Evolutionary conservation across 1,139 yeast genomes (phyloP).

Genomic region (Diutina ranongensis): DNA sequence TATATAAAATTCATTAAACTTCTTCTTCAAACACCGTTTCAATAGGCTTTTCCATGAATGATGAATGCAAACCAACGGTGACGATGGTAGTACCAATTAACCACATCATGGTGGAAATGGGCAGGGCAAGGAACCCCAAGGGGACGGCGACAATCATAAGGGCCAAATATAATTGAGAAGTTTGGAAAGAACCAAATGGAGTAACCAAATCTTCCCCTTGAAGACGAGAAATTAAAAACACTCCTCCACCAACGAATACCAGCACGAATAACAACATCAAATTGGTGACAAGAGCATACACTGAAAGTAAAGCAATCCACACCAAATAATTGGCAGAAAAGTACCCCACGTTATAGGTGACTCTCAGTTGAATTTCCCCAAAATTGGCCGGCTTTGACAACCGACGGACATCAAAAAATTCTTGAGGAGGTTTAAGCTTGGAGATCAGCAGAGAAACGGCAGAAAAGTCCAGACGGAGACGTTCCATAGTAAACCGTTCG

Average conservation of each 20-base stretch:
- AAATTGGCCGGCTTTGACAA: conserved; percentile 83
- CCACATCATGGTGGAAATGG: conserved; percentile 92
- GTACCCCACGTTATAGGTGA: conserved; percentile 74
- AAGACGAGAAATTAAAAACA: conserved; percentile 66
- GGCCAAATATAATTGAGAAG: conserved; percentile 84
- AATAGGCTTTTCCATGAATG: conserved; percentile 93
- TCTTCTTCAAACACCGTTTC: conserved; percentile 95
- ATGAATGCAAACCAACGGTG: conserved; percentile 79
- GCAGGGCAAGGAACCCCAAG: conserved; percentile 85
- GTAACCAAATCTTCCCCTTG: conserved; percentile 71
- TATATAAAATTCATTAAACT: too few species aligned
- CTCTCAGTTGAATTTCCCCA: conserved; percentile 82
- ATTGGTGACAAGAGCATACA: conserved; percentile 64
- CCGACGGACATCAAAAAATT: conserved; percentile 84
- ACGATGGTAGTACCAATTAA: conserved; percentile 90
- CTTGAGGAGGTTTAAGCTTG: conserved; percentile 79
- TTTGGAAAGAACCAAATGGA: conserved; percentile 58
- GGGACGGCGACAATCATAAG: conserved; percentile 73
- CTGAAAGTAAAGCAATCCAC: conserved; percentile 7
- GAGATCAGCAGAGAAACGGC: conserved; percentile 48
- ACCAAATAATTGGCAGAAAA: conserved; percentile 66
- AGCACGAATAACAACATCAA: conserved; percentile 75
- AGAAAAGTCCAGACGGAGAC: conserved; percentile 29
- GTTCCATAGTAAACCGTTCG: conserved; percentile 41
- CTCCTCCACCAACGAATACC: conserved; percentile 53